Base-by-base conservation (phyloP, 495 filamentous ascomycete genomes). In the Umbilicaria muhlenbergii region DNA sequence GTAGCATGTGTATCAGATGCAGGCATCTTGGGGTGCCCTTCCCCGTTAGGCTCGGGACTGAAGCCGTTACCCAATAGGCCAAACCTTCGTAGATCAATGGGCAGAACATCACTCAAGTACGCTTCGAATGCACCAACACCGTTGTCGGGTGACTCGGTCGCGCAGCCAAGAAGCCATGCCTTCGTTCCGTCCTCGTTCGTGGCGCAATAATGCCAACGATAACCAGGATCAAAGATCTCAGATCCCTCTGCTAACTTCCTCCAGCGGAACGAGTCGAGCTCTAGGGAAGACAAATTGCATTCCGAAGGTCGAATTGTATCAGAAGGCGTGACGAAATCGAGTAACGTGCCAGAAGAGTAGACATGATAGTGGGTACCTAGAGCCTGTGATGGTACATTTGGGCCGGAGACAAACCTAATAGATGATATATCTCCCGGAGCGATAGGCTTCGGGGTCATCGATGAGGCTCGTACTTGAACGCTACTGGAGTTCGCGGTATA, bases 201-300 rank as follows among this genome's bases (percentile, higher is more conserved):
- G 0, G 85, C 87, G 57, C 91, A 95, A 57, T 98, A 98, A 59
- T 95, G 89, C 92, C 92, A 96, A 39, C 86, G 77, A 58, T 87
- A 96, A 10, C 80, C 80, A 1, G 76, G 69, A 42, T 81, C 70
- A 62, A 95, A 95, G 18, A 96, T 81, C 55, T 96, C 92, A 21
- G 80, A 80, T 8, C 91, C 92, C 48, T 94, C 88, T 10, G 86
- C 88, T 6, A 98, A 63, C 54, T 84, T 88, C 57, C 91, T 86
- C 91, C 91, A 98, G 33, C 86, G 78, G 39, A 95, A 62, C 12
- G 83, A 77, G 42, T 78, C 78, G 11, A 98, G 68, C 38, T 96
- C 89, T 13, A 98, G 66, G 1, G 85, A 80, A 1, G 86, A 91
- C 19, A 98, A 60, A 12, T 86, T 92, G 49, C 88, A 96, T 49